Evolutionary conservation across 2,329 filamentous ascomycete species (phyloP), one percentile per base, ranked within the genome.

Genomic region (Pochonia chlamydosporia): DNA sequence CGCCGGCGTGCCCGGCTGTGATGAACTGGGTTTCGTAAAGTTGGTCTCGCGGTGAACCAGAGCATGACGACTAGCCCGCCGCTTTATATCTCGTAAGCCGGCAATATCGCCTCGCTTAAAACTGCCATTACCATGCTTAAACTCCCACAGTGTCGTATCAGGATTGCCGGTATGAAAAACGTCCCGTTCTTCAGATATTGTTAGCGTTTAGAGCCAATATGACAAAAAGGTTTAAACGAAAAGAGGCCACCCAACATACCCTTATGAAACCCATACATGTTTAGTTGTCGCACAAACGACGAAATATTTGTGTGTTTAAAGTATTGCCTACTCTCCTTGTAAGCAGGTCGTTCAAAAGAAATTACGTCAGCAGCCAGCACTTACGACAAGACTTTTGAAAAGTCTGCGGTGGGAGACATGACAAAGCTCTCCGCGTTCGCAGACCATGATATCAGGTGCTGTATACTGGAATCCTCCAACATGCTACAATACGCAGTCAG

Each of bases 191-290:
- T 59, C 6, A 44, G 9, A 9, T 13, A 41, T 28, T 25, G 39
- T 41, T n/a, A 41, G 39, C 18, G 13, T 41, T 18, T 11, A 4
- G 18, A 55, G 51, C 30, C 21, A 43, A n/a, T n/a, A n/a, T n/a
- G n/a, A n/a, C n/a, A n/a, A n/a, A n/a, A n/a, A n/a, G n/a, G n/a
- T n/a, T n/a, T n/a, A n/a, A n/a, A n/a, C n/a, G n/a, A n/a, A n/a
- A n/a, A n/a, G n/a, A n/a, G n/a, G n/a, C n/a, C n/a, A n/a, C 28
- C 4, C 10, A 31, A 59, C 63, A 40, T 57, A 95, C 91, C 91
- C 87, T 99, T 99, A 65, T 99, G 93, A 67, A 99, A 99, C 6
- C 93, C 93, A 59, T 99, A 99, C 93, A 99, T 99, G 64, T 99
- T 99, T 43, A 99, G 72, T 70, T 99, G 93, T 42, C 93, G 83